Evolutionary conservation across 2,329 filamentous ascomycete genomes (phyloP).

Genomic region (Alternaria arborescens): DNA sequence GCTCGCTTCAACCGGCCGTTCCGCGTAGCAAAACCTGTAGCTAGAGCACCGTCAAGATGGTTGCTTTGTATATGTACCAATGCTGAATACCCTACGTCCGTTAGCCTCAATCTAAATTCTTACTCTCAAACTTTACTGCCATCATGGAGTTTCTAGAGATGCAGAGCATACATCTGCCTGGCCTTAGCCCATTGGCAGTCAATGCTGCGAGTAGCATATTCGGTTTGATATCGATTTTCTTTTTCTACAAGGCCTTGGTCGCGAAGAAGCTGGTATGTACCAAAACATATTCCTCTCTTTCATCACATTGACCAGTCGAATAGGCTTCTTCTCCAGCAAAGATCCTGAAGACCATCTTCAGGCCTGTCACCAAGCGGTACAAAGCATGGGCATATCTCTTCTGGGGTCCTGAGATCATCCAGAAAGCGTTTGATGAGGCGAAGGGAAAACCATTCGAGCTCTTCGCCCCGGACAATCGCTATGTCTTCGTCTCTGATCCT

Average conservation of each 20-base stretch:
- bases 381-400: slow-evolving; percentile 24
- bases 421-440: slow-evolving; percentile 18
- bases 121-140: background rate
- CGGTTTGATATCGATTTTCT: slow-evolving; percentile 20
- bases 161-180: slow-evolving; percentile 7
- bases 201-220: slow-evolving; percentile 21
- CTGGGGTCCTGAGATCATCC: slow-evolving; percentile 23
- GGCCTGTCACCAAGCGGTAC: slow-evolving; percentile 17
- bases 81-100: background rate
- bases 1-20: slow-evolving; percentile 4
- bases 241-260: slow-evolving; percentile 21
- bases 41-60: background rate
- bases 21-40: slow-evolving; percentile 3
- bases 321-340: slow-evolving; percentile 9
- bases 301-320: background rate
- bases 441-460: slow-evolving; percentile 24
- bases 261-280: slow-evolving; percentile 16
- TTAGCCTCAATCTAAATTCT: slow-evolving; percentile 8
- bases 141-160: slow-evolving; percentile 14
- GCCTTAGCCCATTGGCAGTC: slow-evolving; percentile 12
- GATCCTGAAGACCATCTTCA: slow-evolving; percentile 7
- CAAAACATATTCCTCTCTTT: background rate
- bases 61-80: slow-evolving; percentile 15
- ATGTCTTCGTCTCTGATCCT: slow-evolving; percentile 25
- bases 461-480: slow-evolving; percentile 24